Evolutionary conservation across 2,329 filamentous ascomycete genomes (phyloP), one percentile per base, ranked within the genome.

Genomic region (Meredithiella fracta): DNA sequence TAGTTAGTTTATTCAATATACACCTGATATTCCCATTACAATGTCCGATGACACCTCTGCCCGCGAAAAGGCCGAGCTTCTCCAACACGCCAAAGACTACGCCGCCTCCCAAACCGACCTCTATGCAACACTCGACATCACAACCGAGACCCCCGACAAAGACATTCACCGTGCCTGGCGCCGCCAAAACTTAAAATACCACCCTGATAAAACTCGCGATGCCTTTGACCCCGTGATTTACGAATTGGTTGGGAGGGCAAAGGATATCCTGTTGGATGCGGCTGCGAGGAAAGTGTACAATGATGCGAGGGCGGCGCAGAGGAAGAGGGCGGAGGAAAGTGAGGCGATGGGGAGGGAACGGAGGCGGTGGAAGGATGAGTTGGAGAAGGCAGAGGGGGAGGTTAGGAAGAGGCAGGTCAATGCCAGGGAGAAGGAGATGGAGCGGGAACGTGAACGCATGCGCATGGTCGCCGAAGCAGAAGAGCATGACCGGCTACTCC

Each of bases 161-260:
- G 84, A 89, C 60, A 83, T 94, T 63, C 83, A 86, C 60, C 82
- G 85, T 62, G 88, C 87, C 47, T 96, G 91, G 74, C 80, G 88
- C 58, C 86, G 86, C 63, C 82, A 83, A 29, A 88, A 88, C 2
- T 74, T 95, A n/a, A 88, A 87, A 64, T 88, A 90, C 72, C 91
- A 97, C 67, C 91, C 91, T 1, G 91, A 97, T 75, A 95, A 96
- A 70, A 82, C 90, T 56, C 79, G 82, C 60, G 80, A 78, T 54
- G 72, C 76, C 38, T 87, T 84, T 63, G 87, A 92, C 62, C 76
- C 86, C 49, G 82, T 83, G 56, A 86, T 85, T 64, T 97, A 94
- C 73, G 86, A 95, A 67, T 74, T 85, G 1, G 81, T 94, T 58
- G 85, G 89, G 64, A 85, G 85, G 60, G 90, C 88, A n/a, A 81